These are phyloP conservation scores for Strobilomyces dryophilus DNA, from an alignment of 768 basidiomycete genomes.

Conservation along the genomic window DNA sequence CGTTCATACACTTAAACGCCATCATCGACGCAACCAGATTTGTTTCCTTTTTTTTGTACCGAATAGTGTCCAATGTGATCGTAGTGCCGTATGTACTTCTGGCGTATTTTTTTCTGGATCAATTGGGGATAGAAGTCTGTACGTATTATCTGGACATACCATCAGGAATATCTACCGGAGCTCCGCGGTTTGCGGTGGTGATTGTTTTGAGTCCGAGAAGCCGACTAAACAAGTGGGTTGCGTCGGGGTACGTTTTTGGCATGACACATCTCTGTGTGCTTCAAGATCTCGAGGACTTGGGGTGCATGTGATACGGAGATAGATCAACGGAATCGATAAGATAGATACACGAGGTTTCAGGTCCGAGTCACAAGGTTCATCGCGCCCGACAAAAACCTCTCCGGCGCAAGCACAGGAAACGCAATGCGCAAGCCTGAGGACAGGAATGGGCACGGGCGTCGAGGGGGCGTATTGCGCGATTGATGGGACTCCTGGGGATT, in stretches of 20 bases:
- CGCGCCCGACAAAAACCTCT: background rate
- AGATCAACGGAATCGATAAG: conserved; percentile 21
- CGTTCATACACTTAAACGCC: conserved; percentile 24
- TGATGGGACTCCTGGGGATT: conserved; percentile 8
- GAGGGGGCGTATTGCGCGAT: background rate
- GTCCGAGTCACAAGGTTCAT: background rate
- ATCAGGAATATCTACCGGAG: conserved; percentile 18
- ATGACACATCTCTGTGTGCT: conserved; percentile 3
- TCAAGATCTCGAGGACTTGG: conserved; percentile 12
- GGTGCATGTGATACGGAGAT: conserved; percentile 2
- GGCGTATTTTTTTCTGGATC: conserved; percentile 11
- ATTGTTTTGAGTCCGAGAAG: conserved; percentile 5
- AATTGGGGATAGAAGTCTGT: conserved; percentile 21
- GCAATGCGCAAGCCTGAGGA: background rate
- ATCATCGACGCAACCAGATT: conserved; percentile 26
- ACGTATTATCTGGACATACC: background rate
- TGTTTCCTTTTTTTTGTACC: conserved; percentile 22
- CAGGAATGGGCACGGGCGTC: conserved; percentile 7
- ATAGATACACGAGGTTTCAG: conserved; percentile 19
- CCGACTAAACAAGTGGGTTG: conserved; percentile 1
- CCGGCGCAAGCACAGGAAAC: background rate
- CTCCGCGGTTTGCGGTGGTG: conserved; percentile 27
- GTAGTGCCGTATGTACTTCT: conserved; percentile 29
- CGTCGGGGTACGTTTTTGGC: conserved; percentile 9
- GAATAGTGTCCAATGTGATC: conserved; percentile 22